These are phyloP conservation scores for Aspergillus pseudoviridinutans DNA, from an alignment of 2,329 filamentous ascomycete species.

Conservation along the genomic window DNA sequence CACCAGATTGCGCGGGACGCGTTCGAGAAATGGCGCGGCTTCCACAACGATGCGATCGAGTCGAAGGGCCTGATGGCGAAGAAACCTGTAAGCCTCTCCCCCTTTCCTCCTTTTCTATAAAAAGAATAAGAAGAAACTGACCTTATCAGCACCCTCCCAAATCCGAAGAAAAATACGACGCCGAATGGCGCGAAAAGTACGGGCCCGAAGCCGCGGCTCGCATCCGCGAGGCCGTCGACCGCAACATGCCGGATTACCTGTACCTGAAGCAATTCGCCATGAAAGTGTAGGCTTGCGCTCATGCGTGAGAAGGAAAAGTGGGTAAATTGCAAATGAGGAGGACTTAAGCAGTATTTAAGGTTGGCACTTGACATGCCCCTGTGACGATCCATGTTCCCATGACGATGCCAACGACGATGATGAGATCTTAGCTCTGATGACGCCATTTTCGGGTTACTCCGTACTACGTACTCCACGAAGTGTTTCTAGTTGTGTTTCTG, in stretches of 20 bases:
- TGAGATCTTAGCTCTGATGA: slow-evolving; percentile 25
- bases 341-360: not conserved
- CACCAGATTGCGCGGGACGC: slow-evolving; percentile 64
- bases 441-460: slow-evolving; percentile 18
- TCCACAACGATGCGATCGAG: slow-evolving; percentile 90
- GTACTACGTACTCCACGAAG: too few relatives aligned
- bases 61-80: slow-evolving; percentile 69
- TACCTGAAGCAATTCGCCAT: slow-evolving; percentile 64
- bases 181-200: slow-evolving; percentile 59
- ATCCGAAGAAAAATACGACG: slow-evolving; percentile 53
- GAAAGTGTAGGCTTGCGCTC: slow-evolving; percentile 37
- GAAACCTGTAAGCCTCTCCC: slow-evolving; percentile 33
- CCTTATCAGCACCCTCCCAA: slow-evolving; percentile 31
- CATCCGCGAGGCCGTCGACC: slow-evolving; percentile 57
- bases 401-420: slow-evolving; percentile 12
- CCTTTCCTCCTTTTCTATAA: not conserved
- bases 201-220: slow-evolving; percentile 56
- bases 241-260: slow-evolving; percentile 58
- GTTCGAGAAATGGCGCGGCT: slow-evolving; percentile 97
- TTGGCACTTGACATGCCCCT: not conserved
- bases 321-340: slow-evolving; percentile 1
- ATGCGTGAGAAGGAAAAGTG: not conserved
- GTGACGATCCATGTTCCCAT: not conserved
- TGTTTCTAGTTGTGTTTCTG: not conserved
- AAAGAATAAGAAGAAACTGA: slow-evolving; percentile 15